Percentiles rank a stretch among this genome's conserved stretches.
These are phyloP conservation scores for Drechslerella coelobrocha DNA, from an alignment of 2,329 filamentous ascomycete genomes.

Conservation along the genomic window DNA sequence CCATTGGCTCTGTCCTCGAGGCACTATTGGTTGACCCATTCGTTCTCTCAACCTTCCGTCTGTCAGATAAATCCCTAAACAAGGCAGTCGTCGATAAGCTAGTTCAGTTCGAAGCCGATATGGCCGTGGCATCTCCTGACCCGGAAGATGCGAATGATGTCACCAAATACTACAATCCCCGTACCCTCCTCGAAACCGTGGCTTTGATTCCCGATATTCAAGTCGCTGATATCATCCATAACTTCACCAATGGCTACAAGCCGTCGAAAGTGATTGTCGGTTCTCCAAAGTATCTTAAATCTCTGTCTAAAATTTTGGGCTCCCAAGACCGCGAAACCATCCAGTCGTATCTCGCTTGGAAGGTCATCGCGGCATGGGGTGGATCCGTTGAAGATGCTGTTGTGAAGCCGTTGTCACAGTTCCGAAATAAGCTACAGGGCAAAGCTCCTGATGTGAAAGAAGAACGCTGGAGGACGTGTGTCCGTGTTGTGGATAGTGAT, in stretches of 20 bases:
- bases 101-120: slow-evolving; percentile 68
- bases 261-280: slow-evolving; percentile 66
- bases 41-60: slow-evolving; percentile 21
- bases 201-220: slow-evolving; percentile 66
- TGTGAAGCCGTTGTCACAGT: slow-evolving; percentile 67
- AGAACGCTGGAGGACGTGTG: slow-evolving; percentile 72
- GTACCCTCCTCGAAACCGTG: slow-evolving; percentile 65
- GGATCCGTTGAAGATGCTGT: slow-evolving; percentile 67
- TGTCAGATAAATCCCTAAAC: slow-evolving; percentile 33
- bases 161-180: slow-evolving; percentile 72
- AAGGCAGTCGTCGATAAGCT: slow-evolving; percentile 59
- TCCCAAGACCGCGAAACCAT: slow-evolving; percentile 65
- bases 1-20: slow-evolving; percentile 59
- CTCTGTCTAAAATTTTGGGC: slow-evolving; percentile 65
- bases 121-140: slow-evolving; percentile 67
- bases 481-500: slow-evolving; percentile 65
- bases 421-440: slow-evolving; percentile 68
- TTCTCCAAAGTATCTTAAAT: slow-evolving; percentile 68
- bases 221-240: slow-evolving; percentile 63
- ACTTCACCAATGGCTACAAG: slow-evolving; percentile 63
- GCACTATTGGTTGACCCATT: slow-evolving; percentile 53
- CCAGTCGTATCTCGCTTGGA: slow-evolving; percentile 71
- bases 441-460: slow-evolving; percentile 68
- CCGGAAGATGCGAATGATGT: slow-evolving; percentile 68
- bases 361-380: slow-evolving; percentile 65